Conservation (phyloP, 768 basidiomycete species). For the Amanita exitialis region DNA sequence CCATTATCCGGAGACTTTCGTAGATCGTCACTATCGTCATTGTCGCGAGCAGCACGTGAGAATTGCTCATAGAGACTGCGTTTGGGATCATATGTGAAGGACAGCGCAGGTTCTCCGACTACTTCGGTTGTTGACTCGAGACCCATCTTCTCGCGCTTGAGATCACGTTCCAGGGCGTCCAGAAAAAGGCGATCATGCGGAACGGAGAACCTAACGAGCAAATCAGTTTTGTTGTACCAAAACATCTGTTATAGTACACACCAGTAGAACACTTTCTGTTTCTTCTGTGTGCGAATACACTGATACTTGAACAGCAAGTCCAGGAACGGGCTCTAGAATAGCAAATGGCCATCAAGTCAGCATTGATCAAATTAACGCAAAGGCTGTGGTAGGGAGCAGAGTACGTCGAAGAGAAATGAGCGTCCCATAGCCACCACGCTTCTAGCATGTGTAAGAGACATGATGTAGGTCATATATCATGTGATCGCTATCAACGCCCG, state of each 20-base stretch:
- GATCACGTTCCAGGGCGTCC: conserved; percentile 91
- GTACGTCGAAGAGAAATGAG: conserved; percentile 3
- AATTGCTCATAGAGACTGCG: conserved; percentile 87
- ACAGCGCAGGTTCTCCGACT: conserved; percentile 72
- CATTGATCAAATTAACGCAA: conserved; percentile 3
- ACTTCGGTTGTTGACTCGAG: conserved; percentile 72
- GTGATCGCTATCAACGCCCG: not conserved
- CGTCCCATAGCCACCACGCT: not conserved
- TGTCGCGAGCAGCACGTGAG: conserved; percentile 31
- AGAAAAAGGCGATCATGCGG: conserved; percentile 96
- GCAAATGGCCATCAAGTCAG: conserved; percentile 32
- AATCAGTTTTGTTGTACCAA: not conserved
- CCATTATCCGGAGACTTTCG: conserved; percentile 9
- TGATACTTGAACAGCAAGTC: conserved; percentile 94
- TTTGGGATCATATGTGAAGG: conserved; percentile 83
- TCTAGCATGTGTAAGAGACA: not conserved
- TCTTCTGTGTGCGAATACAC: conserved; percentile 96
- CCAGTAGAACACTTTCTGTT: conserved; percentile 99
- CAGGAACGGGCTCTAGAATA: conserved; percentile 75
- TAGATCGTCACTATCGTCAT: conserved; percentile 33
- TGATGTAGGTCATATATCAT: not conserved
- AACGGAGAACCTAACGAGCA: conserved; percentile 73
- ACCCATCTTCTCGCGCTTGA: conserved; percentile 91
- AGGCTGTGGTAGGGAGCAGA: not conserved
- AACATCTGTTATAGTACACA: conserved; percentile 22